phyloP scores from a whole-genome alignment of 805 yeast genomes.

The Yamadazyma sp. region DNA sequence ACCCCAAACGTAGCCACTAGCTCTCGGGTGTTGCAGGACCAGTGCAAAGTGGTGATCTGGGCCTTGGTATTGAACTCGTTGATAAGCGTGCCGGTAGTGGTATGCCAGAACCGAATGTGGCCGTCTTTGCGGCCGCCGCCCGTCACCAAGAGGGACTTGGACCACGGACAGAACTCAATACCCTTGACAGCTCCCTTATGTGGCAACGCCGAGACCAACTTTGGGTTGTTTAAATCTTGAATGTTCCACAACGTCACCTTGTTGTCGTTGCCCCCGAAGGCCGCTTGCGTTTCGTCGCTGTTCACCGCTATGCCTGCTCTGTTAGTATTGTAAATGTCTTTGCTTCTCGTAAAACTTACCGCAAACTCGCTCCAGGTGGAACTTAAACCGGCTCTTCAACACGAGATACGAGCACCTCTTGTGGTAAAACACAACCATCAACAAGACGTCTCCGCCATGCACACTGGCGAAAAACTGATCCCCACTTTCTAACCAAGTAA shows the following conservation, averaged over 20 bases:
- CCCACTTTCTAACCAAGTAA: slow-evolving; percentile 56
- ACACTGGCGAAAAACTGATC: slow-evolving; percentile 59
- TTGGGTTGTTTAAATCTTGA: slow-evolving; percentile 39
- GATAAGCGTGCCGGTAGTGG: slow-evolving; percentile 71
- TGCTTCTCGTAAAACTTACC: slow-evolving; percentile 23
- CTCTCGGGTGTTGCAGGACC: slow-evolving; percentile 69
- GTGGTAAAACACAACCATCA: slow-evolving; percentile 30
- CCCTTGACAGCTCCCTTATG: slow-evolving; percentile 92
- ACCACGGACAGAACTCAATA: slow-evolving; percentile 89
- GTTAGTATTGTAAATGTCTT: slow-evolving; percentile 19
- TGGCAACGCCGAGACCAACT: slow-evolving; percentile 46
- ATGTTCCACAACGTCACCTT: slow-evolving; percentile 78
- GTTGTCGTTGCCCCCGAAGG: slow-evolving; percentile 86
- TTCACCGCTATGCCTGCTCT: slow-evolving; percentile 58
- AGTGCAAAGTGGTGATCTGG: slow-evolving; percentile 75
- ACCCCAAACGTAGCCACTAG: slow-evolving; percentile 82
- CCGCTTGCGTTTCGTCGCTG: slow-evolving; percentile 52
- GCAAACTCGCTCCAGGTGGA: slow-evolving; percentile 39
- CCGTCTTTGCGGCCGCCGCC: slow-evolving; percentile 90
- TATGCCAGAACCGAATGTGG: slow-evolving; percentile 84
- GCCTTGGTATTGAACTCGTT: slow-evolving; percentile 56
- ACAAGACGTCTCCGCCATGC: slow-evolving; percentile 57
- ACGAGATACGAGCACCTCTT: slow-evolving; percentile 5
- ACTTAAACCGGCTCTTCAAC: slow-evolving; percentile 19
- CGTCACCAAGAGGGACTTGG: slow-evolving; percentile 73